A percentile compares a stretch with the other conserved stretches of the same genome.
These are phyloP conservation scores for Trichoderma gamsii DNA, from an alignment of 495 filamentous ascomycete species.

Conservation along the genomic window DNA sequence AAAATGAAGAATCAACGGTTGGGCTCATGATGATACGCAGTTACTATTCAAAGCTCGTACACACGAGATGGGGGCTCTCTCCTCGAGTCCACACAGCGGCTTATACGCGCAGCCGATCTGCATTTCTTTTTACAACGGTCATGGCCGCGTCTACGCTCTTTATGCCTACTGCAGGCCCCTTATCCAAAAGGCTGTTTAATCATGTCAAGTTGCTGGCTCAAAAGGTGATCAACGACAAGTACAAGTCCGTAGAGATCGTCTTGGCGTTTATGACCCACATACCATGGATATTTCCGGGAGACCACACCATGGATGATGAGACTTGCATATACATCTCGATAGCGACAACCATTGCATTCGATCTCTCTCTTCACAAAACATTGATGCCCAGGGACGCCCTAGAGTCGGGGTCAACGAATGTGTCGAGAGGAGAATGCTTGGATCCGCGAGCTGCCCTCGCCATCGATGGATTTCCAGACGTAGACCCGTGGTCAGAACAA, in stretches of 20 bases:
- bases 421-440: constrained; percentile 59
- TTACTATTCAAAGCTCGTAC: constrained; percentile 64
- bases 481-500: constrained; percentile 53
- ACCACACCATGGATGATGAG: constrained; percentile 62
- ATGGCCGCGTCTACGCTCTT: constrained; percentile 59
- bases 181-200: constrained; percentile 56
- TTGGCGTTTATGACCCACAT: constrained; percentile 72
- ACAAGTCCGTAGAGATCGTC: constrained; percentile 65
- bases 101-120: constrained; percentile 60
- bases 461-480: constrained; percentile 60
- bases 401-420: constrained; percentile 40
- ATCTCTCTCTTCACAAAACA: constrained; percentile 64
- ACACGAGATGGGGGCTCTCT: constrained; percentile 70
- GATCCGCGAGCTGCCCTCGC: constrained; percentile 56
- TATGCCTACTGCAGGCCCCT: constrained; percentile 52
- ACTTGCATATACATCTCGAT: constrained; percentile 65
- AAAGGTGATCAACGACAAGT: constrained; percentile 50
- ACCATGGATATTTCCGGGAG: constrained; percentile 67
- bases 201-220: constrained; percentile 60
- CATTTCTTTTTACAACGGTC: constrained; percentile 67
- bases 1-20: not conserved
- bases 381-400: constrained; percentile 50
- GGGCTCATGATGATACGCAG: constrained; percentile 27
- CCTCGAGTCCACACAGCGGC: constrained; percentile 55
- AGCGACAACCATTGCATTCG: constrained; percentile 61